Evolutionary conservation across 1,284 basidiomycete genomes (phyloP), one percentile per base, ranked within the genome.

Genomic region (Pseudozyma tsukubaensis): DNA sequence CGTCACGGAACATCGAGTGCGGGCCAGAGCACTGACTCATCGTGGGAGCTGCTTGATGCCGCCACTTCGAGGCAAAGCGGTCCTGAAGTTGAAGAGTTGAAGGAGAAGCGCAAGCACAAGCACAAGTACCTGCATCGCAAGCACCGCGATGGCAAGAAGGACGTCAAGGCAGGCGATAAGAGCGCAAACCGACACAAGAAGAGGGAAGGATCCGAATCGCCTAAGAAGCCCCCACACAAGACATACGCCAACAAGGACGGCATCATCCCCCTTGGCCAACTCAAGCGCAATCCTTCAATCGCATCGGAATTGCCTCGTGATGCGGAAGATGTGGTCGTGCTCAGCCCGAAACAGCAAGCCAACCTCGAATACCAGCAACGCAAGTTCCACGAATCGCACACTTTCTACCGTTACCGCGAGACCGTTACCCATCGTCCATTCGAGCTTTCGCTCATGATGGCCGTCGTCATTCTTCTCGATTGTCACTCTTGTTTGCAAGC

Each of bases 391-490:
- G 64, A 71, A n/a, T 80, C 77, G n/a, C 81, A 83, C 57, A 82
- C 80, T 1, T 95, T 93, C 92, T 95, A 95, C 85, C 87, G 92
- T 43, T 90, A 92, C 8, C 92, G 94, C 84, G 92, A 92, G 43
- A 94, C 92, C 5, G 90, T 91, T 59, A 94, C 93, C 0, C 93
- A 94, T 83, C 86, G 90, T 51, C 92, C 92, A 6, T 94, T 94
- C 91, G 76, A 79, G 19, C 73, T 89, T 90, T 72, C 40, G 36
- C 59, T 63, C 14, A 70, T 69, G 64, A 77, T 74, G 60, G 44
- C 57, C 10, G 72, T 77, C 29, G 70, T 80, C 52, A 77, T 78
- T 19, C 60, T 77, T 29, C 75, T 83, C 18, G 82, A 83, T 43
- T 72, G 75, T 39, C 81, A 82, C 60, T 77, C 77, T 64, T 79